Percentiles rank a stretch among this genome's conserved stretches.
Evolutionary conservation across 106 monocot genomes (phyloP).

Genomic region (Alisma plantagoaquatica): DNA sequence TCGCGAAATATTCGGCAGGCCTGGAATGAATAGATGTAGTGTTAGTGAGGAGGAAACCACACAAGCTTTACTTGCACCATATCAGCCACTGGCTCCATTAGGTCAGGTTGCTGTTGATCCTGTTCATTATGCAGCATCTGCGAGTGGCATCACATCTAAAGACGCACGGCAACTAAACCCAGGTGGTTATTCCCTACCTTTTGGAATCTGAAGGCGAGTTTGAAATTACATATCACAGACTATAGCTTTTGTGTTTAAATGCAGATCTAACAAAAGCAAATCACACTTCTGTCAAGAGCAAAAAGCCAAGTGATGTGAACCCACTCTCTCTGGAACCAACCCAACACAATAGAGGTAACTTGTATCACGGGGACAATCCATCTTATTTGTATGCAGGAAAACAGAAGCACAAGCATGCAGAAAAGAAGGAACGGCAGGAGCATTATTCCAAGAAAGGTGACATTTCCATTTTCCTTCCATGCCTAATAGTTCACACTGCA

Average conservation of each 20-base stretch:
- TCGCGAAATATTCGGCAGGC: conserved; percentile 26
- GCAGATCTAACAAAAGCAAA: conserved; percentile 21
- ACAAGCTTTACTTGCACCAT: conserved; percentile 28
- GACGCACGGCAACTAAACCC: conserved; percentile 7
- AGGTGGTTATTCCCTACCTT: conserved; percentile 5
- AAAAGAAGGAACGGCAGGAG: conserved; percentile 24
- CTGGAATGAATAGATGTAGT: conserved; percentile 38
- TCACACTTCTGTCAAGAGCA: conserved; percentile 18
- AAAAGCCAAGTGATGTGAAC: conserved; percentile 26
- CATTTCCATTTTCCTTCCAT: not conserved
- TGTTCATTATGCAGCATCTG: conserved; percentile 10
- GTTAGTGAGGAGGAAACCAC: conserved; percentile 35
- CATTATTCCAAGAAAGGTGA: conserved; percentile 55
- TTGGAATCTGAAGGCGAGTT: conserved; percentile 5
- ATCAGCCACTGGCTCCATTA: conserved; percentile 17
- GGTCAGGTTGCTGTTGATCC: conserved; percentile 3
- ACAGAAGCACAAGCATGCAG: conserved; percentile 21
- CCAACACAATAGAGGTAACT: conserved; percentile 1
- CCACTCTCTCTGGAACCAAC: conserved; percentile 15
- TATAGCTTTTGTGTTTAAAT: conserved; percentile 6
- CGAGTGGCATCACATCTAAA: conserved; percentile 2
- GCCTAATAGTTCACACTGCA: not conserved
- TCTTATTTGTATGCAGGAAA: conserved; percentile 28
- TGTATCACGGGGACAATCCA: conserved; percentile 16
- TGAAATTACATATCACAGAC: conserved; percentile 2